Conservation (phyloP, 768 basidiomycete species). For the Asterophora lycoperdoides region DNA sequence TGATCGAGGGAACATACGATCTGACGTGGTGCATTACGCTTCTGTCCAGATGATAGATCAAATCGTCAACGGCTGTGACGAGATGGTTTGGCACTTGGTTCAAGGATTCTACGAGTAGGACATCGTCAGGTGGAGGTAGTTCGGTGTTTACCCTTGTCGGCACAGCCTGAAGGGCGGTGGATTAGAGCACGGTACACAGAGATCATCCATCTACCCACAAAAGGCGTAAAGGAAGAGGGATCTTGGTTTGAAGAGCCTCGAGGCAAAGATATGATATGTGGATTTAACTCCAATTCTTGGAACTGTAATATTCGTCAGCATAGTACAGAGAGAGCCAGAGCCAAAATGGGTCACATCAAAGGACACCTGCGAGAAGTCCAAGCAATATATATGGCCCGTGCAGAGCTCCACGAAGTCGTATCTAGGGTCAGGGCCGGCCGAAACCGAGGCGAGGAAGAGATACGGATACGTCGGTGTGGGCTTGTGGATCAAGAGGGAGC, state of each 20-base stretch:
- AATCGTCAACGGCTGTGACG: slow-evolving; percentile 38
- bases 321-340: not conserved
- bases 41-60: slow-evolving; percentile 52
- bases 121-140: slow-evolving; percentile 46
- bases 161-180: slow-evolving; percentile 34
- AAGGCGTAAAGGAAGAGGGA: slow-evolving; percentile 13
- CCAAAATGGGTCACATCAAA: slow-evolving; percentile 2
- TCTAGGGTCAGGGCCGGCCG: slow-evolving; percentile 41
- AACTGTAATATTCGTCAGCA: not conserved
- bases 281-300: slow-evolving; percentile 10
- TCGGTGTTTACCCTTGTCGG: slow-evolving; percentile 41
- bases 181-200: not conserved
- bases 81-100: slow-evolving; percentile 43
- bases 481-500: slow-evolving; percentile 74
- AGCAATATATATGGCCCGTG: slow-evolving; percentile 51
- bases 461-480: slow-evolving; percentile 46
- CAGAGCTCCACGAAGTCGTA: slow-evolving; percentile 59
- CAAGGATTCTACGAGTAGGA: slow-evolving; percentile 32
- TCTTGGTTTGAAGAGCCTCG: slow-evolving; percentile 8
- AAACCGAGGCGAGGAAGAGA: slow-evolving; percentile 65
- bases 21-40: slow-evolving; percentile 68
- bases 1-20: slow-evolving; percentile 34
- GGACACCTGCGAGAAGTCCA: slow-evolving; percentile 36
- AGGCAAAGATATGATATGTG: slow-evolving; percentile 12
- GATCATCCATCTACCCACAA: slow-evolving; percentile 23